Evolutionary conservation across 2,329 filamentous ascomycete genomes (phyloP).

Genomic region (Aspergillus cejpii): DNA sequence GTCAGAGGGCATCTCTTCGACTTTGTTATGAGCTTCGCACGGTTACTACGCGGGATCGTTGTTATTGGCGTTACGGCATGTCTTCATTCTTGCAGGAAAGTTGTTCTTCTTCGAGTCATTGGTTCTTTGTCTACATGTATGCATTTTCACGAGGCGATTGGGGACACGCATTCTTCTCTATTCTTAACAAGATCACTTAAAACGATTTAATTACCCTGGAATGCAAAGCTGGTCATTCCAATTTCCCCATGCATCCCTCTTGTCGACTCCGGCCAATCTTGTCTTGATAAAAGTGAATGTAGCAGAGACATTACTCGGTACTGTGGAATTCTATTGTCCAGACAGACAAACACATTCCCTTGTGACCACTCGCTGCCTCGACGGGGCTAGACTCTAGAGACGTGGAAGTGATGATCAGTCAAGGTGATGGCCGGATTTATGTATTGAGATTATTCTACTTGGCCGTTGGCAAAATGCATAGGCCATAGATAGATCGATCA

Average conservation of each 20-base stretch:
- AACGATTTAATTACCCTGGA: not conserved
- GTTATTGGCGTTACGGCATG: conserved; percentile 21
- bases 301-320: too few species aligned
- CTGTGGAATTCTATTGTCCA: too few species aligned
- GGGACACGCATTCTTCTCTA: not conserved
- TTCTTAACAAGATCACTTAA: not conserved
- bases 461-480: too few species aligned
- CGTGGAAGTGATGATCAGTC: too few species aligned
- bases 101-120: not conserved
- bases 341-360: too few species aligned
- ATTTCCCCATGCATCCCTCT: not conserved
- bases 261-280: not conserved
- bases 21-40: conserved; percentile 12
- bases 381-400: too few species aligned
- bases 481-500: too few species aligned
- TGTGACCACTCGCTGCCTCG: too few species aligned
- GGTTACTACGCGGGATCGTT: conserved; percentile 22
- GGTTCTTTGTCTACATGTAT: not conserved
- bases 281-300: too few species aligned
- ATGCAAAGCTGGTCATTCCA: not conserved
- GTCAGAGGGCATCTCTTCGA: not conserved
- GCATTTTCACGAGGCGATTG: not conserved
- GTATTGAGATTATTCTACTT: too few species aligned
- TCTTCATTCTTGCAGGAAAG: conserved; percentile 3
- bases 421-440: too few species aligned